Percentiles rank a stretch among this genome's conserved stretches.
Evolutionary conservation across 2,329 filamentous ascomycete species (phyloP).

Genomic region (Pyricularia sp.): DNA sequence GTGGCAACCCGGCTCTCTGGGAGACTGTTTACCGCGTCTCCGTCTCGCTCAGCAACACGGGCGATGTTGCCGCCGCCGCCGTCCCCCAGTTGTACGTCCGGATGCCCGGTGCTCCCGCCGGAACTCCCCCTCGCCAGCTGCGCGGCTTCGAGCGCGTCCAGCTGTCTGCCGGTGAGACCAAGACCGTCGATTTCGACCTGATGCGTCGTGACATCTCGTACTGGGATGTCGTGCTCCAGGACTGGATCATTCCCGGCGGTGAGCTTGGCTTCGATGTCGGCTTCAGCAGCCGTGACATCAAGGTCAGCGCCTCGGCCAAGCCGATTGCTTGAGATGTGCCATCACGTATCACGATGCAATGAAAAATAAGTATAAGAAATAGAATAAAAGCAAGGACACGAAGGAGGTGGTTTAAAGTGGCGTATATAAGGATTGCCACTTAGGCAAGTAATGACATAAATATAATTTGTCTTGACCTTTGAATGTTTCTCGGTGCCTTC

Average conservation of each 20-base stretch:
- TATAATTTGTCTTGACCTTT: background rate
- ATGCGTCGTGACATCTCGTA: slow-evolving; percentile 37
- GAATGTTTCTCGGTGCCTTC: background rate
- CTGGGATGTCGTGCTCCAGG: slow-evolving; percentile 33
- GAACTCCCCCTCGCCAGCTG: slow-evolving; percentile 38
- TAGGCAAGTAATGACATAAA: background rate
- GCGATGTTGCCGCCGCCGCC: slow-evolving; percentile 34
- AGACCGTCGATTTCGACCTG: slow-evolving; percentile 33
- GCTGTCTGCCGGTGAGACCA: slow-evolving; percentile 29
- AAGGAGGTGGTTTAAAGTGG: background rate
- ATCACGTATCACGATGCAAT: background rate
- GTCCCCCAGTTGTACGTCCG: slow-evolving; percentile 47
- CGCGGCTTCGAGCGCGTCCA: slow-evolving; percentile 42
- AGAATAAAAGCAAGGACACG: background rate
- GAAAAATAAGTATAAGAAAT: background rate
- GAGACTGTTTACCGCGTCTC: slow-evolving; percentile 36
- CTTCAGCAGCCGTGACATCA: slow-evolving; percentile 18
- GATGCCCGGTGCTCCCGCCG: slow-evolving; percentile 21
- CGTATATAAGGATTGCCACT: background rate
- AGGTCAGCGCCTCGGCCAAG: background rate
- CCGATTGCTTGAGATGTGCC: background rate
- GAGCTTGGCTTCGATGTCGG: slow-evolving; percentile 21
- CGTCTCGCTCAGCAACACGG: slow-evolving; percentile 40
- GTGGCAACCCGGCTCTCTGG: slow-evolving; percentile 48
- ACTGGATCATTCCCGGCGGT: slow-evolving; percentile 27